phyloP scores from a whole-genome alignment of 2,329 filamentous ascomycete species.

The Curvularia sp. region DNA sequence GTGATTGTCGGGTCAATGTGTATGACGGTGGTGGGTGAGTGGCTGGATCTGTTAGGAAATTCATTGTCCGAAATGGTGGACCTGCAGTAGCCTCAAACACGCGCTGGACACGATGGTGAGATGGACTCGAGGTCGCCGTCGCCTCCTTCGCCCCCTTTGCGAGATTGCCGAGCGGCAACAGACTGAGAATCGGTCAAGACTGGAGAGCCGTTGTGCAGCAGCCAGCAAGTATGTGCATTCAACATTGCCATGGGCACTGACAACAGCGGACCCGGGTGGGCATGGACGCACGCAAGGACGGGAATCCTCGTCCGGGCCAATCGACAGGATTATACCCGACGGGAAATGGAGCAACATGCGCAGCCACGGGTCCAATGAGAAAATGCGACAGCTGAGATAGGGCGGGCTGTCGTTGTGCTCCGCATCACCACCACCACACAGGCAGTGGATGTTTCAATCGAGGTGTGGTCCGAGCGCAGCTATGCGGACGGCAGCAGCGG shows the following conservation, averaged over 20 bases:
- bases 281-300: not conserved
- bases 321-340: not conserved
- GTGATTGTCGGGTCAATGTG: slow-evolving; percentile 6
- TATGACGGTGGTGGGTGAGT: slow-evolving; percentile 19
- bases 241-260: not conserved
- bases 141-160: slow-evolving; percentile 10
- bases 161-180: slow-evolving; percentile 6
- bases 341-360: not conserved
- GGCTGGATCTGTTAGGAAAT: slow-evolving; percentile 14
- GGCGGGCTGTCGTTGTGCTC: not conserved
- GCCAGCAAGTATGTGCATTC: not conserved
- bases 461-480: slow-evolving; percentile 1
- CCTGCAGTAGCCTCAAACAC: slow-evolving; percentile 35
- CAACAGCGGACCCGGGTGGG: not conserved
- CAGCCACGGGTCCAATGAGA: not conserved
- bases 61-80: slow-evolving; percentile 20
- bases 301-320: not conserved
- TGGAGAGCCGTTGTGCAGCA: slow-evolving; percentile 1
- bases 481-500: slow-evolving; percentile 14
- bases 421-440: not conserved
- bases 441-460: slow-evolving; percentile 11
- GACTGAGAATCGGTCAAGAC: slow-evolving; percentile 1
- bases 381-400: not conserved
- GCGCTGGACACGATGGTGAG: slow-evolving; percentile 13
- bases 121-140: not conserved